Percentiles rank a stretch among this genome's conserved stretches.
Evolutionary conservation across 371 early-diverging fungal species (phyloP).

Genomic region (Actinomortierella wolfii): DNA sequence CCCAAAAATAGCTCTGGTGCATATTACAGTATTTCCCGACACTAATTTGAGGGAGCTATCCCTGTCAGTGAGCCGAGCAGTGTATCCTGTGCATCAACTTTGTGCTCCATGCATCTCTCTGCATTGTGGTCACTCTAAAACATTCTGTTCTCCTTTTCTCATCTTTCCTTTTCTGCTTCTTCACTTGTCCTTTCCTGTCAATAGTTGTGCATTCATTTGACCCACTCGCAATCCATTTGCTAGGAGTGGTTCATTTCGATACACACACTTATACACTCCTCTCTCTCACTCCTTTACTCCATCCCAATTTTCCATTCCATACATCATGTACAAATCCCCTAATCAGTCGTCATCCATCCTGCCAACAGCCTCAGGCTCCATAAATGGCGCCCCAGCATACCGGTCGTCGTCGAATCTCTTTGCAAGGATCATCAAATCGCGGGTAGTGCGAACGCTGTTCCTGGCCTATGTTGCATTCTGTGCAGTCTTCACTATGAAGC

Average conservation of each 20-base stretch:
- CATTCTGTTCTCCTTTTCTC: background rate
- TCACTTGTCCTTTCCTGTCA: background rate
- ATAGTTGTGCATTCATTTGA: background rate
- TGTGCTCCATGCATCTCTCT: too few species aligned
- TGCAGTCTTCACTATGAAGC: slow-evolving; percentile 39
- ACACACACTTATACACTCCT: background rate
- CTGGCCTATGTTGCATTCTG: slow-evolving; percentile 38
- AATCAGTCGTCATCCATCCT: slow-evolving; percentile 25
- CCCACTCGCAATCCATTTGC: background rate
- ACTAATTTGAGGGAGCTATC: too few species aligned
- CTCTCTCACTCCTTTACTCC: background rate
- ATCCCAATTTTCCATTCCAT: background rate
- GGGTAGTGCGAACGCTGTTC: slow-evolving; percentile 12
- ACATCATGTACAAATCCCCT: slow-evolving; percentile 22
- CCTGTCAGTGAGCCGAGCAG: too few species aligned
- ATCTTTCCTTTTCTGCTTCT: background rate
- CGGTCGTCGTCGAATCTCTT: slow-evolving; percentile 12
- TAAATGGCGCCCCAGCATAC: slow-evolving; percentile 21
- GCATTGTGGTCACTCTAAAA: too few species aligned
- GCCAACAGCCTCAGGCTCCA: slow-evolving; percentile 22
- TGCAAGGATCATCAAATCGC: slow-evolving; percentile 25
- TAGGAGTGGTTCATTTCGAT: background rate
- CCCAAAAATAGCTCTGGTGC: too few species aligned
- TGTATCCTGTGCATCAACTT: too few species aligned
- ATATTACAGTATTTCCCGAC: too few species aligned